Percentiles rank a stretch among this genome's conserved stretches.
Evolutionary conservation across 1,284 basidiomycete species (phyloP).

Genomic region (Boletus putidus): DNA sequence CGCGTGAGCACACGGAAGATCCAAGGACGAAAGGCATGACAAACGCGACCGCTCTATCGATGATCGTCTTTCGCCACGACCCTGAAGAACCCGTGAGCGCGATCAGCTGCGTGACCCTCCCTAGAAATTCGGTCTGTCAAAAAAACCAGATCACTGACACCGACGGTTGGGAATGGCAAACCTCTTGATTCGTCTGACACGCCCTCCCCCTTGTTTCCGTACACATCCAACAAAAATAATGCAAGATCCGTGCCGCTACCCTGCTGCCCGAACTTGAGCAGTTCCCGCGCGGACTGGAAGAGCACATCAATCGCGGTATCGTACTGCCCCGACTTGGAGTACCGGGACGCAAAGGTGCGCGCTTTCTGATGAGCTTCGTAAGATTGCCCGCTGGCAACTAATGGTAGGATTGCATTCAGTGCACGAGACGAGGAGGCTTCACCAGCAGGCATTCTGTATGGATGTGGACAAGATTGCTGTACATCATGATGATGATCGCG

Average conservation of each 20-base stretch:
- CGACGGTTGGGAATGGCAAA: slow-evolving; percentile 10
- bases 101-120: slow-evolving; percentile 79
- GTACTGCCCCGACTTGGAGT: slow-evolving; percentile 74
- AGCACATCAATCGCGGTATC: slow-evolving; percentile 86
- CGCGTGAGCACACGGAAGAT: slow-evolving; percentile 15
- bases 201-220: slow-evolving; percentile 65
- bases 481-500: not conserved
- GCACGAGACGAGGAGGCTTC: slow-evolving; percentile 57
- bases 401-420: slow-evolving; percentile 72
- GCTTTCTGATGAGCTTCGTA: slow-evolving; percentile 96
- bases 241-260: slow-evolving; percentile 87
- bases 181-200: slow-evolving; percentile 78
- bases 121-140: slow-evolving; percentile 41
- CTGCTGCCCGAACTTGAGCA: slow-evolving; percentile 83
- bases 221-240: slow-evolving; percentile 76
- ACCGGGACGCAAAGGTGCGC: slow-evolving; percentile 87
- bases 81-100: slow-evolving; percentile 73
- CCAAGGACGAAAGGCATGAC: slow-evolving; percentile 34
- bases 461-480: slow-evolving; percentile 8
- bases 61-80: slow-evolving; percentile 77
- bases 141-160: not conserved
- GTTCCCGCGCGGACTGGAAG: slow-evolving; percentile 79
- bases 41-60: slow-evolving; percentile 76
- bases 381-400: slow-evolving; percentile 65
- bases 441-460: slow-evolving; percentile 31